A percentile compares a stretch with the other conserved stretches of the same genome.
These are phyloP conservation scores for Camellia lanceoleosa DNA, from an alignment of 148 eudicot species.

Conservation along the genomic window DNA sequence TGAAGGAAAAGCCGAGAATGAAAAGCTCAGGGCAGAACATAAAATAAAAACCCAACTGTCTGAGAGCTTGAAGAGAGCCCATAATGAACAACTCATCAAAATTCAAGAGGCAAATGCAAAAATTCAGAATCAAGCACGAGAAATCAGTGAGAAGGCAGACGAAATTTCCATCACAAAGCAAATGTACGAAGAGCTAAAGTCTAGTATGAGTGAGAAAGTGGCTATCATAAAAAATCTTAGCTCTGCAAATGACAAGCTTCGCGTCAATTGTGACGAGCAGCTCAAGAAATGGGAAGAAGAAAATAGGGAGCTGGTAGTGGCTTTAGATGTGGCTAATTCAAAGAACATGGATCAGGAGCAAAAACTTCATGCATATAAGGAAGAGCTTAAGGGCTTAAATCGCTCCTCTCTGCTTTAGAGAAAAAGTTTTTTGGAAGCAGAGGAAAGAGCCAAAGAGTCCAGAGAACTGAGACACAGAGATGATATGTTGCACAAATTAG, in stretches of 20 bases:
- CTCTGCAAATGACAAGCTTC: constrained; percentile 45
- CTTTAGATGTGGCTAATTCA: constrained; percentile 48
- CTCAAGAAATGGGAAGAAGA: constrained; percentile 44
- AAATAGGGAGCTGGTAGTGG: constrained; percentile 36
- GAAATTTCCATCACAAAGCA: constrained; percentile 27
- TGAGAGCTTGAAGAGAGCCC: constrained; percentile 38
- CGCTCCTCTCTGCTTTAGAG: constrained; percentile 41
- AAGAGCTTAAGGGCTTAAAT: constrained; percentile 44
- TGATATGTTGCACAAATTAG: constrained; percentile 39
- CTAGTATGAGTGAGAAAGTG: constrained; percentile 37
- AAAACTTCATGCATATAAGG: constrained; percentile 28
- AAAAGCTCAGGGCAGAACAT: constrained; percentile 42
- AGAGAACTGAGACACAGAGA: constrained; percentile 39
- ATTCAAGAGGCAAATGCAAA: constrained; percentile 37
- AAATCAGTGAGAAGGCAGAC: constrained; percentile 31
- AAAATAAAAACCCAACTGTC: constrained; percentile 27
- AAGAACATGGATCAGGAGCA: constrained; percentile 37
- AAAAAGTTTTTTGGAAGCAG: constrained; percentile 39
- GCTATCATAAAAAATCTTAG: constrained; percentile 32
- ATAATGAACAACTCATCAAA: constrained; percentile 38
- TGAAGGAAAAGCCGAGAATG: constrained; percentile 65
- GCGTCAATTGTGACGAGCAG: constrained; percentile 35
- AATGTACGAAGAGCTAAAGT: constrained; percentile 35
- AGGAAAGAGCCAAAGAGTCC: constrained; percentile 29
- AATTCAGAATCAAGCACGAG: constrained; percentile 38